Evolutionary conservation across 2,329 filamentous ascomycete genomes (phyloP).

Genomic region (Xylariales sp.): DNA sequence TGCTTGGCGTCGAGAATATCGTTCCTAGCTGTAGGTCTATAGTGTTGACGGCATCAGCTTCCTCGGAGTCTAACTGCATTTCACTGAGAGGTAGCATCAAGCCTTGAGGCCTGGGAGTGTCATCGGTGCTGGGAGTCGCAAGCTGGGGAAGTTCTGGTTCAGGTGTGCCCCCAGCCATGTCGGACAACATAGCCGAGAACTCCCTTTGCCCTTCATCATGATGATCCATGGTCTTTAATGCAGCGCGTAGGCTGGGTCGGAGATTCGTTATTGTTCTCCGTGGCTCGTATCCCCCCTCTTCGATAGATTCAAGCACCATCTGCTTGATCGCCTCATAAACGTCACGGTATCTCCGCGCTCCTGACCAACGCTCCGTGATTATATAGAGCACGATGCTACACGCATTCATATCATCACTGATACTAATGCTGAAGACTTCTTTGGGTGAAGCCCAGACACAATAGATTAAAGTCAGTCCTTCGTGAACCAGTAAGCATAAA

Average conservation of each 20-base stretch:
- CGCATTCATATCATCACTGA: constrained; percentile 24
- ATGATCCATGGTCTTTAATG: constrained; percentile 1
- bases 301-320: constrained; percentile 11
- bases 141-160: not conserved
- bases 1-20: too few species aligned
- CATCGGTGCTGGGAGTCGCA: too few species aligned
- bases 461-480: constrained; percentile 27
- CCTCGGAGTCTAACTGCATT: too few species aligned
- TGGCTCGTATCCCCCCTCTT: constrained; percentile 8
- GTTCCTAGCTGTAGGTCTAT: too few species aligned
- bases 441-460: constrained; percentile 22
- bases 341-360: constrained; percentile 10
- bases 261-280: constrained; percentile 6
- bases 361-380: constrained; percentile 17
- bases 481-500: not conserved
- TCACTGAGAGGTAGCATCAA: too few species aligned
- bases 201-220: constrained; percentile 2
- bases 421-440: constrained; percentile 16
- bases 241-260: constrained; percentile 4
- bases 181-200: constrained; percentile 8
- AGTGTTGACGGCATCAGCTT: too few species aligned
- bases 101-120: too few species aligned
- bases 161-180: constrained; percentile 8
- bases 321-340: constrained; percentile 10
- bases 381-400: constrained; percentile 20